Conservation (phyloP, 2,329 filamentous ascomycete species). For the Hypoxylon sp. region DNA sequence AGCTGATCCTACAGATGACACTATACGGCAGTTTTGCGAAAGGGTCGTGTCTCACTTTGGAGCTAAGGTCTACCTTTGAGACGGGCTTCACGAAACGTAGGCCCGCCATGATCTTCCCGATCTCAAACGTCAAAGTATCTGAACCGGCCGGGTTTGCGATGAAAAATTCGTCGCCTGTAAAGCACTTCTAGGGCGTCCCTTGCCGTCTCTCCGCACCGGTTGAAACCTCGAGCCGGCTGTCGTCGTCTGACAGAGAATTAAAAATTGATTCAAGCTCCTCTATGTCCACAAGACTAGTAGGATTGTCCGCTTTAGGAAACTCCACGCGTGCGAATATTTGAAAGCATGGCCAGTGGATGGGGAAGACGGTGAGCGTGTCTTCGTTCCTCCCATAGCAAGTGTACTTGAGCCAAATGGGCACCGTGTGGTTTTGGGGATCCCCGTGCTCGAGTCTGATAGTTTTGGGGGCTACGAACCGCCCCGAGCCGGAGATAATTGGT, state of each 20-base stretch:
- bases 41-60: constrained; percentile 17
- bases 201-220: constrained; percentile 13
- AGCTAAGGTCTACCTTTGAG: constrained; percentile 10
- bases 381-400: not conserved
- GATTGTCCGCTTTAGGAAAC: not conserved
- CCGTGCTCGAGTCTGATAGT: constrained; percentile 9
- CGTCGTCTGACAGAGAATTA: not conserved
- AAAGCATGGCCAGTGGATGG: constrained; percentile 28
- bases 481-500: constrained; percentile 14
- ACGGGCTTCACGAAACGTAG: not conserved
- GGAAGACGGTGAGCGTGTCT: not conserved
- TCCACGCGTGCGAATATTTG: constrained; percentile 18
- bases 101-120: constrained; percentile 12
- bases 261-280: not conserved
- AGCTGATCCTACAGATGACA: constrained; percentile 16
- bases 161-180: constrained; percentile 20
- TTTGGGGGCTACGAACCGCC: not conserved
- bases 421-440: not conserved
- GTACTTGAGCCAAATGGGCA: constrained; percentile 6
- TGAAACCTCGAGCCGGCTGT: not conserved
- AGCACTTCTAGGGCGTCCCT: constrained; percentile 8
- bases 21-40: constrained; percentile 6
- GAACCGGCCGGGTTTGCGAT: constrained; percentile 17
- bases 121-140: not conserved
- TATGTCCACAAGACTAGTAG: not conserved